These are phyloP conservation scores for Solanum rostratum DNA, from an alignment of 257 asterid genomes.

Conservation along the genomic window DNA sequence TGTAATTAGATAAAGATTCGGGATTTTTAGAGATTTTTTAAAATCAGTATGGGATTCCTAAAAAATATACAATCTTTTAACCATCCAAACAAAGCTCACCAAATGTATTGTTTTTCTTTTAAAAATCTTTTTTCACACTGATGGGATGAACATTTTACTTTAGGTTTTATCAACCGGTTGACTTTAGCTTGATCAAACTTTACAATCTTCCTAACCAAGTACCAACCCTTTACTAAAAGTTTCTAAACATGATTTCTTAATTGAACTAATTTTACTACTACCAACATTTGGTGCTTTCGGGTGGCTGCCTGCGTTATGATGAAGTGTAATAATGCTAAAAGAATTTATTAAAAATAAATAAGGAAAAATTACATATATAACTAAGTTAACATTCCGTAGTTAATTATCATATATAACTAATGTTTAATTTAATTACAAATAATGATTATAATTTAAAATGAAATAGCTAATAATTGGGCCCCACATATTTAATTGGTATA, in stretches of 20 bases:
- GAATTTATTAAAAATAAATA: not conserved
- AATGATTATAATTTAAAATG: too few species aligned
- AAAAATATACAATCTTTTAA: too few species aligned
- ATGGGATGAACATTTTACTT: not conserved
- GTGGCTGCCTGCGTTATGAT: not conserved
- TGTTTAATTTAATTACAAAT: too few species aligned
- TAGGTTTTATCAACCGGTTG: not conserved
- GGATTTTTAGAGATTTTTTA: too few species aligned
- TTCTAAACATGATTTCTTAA: not conserved
- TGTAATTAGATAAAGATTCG: too few species aligned
- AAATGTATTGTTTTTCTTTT: not conserved
- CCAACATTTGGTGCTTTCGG: not conserved
- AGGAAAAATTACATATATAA: too few species aligned
- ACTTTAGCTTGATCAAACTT: not conserved
- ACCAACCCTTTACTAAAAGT: not conserved
- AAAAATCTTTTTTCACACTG: not conserved
- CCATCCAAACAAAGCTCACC: not conserved
- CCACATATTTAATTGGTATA: too few species aligned
- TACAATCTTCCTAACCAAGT: not conserved
- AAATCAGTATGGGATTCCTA: too few species aligned
- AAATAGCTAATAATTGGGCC: too few species aligned
- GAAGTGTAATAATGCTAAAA: not conserved
- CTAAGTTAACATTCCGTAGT: too few species aligned
- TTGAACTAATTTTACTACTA: not conserved
- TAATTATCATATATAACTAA: too few species aligned